Evolutionary conservation across 2,329 filamentous ascomycete species (phyloP).

Genomic region (Fusarium sambucinum): DNA sequence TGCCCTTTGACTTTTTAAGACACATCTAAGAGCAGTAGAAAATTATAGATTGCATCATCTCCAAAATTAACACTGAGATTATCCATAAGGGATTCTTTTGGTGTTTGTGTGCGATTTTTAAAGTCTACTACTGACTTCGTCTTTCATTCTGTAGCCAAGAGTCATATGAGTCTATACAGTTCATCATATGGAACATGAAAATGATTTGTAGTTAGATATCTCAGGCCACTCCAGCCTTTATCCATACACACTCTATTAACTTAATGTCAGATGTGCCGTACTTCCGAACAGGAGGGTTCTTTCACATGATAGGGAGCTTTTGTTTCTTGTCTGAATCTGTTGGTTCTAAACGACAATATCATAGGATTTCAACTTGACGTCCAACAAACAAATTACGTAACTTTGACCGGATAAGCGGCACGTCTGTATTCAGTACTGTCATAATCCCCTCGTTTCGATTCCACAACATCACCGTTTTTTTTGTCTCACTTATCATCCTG

Average conservation of each 20-base stretch:
- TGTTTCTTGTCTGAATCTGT: not conserved
- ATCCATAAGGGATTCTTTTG: too few relatives aligned
- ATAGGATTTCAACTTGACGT: not conserved
- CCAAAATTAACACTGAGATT: not conserved
- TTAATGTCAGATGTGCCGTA: not conserved
- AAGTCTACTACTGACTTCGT: too few relatives aligned
- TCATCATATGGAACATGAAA: too few relatives aligned
- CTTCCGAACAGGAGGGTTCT: not conserved
- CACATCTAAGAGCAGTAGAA: not conserved
- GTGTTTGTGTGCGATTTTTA: too few relatives aligned
- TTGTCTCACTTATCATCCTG: not conserved
- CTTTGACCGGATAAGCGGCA: not conserved
- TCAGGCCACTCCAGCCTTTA: not conserved
- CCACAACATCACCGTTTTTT: not conserved
- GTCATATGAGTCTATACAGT: too few relatives aligned
- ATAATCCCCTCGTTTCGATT: not conserved
- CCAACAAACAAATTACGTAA: not conserved
- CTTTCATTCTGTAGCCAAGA: too few relatives aligned
- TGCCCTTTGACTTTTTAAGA: conserved; percentile 8
- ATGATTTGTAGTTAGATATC: not conserved
- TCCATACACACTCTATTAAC: not conserved
- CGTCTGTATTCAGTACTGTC: too few relatives aligned
- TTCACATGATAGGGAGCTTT: not conserved
- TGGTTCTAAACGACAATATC: not conserved
- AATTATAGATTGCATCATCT: not conserved